Evolutionary conservation across 2,329 filamentous ascomycete genomes (phyloP).

Genomic region (Aspergillus tanneri): DNA sequence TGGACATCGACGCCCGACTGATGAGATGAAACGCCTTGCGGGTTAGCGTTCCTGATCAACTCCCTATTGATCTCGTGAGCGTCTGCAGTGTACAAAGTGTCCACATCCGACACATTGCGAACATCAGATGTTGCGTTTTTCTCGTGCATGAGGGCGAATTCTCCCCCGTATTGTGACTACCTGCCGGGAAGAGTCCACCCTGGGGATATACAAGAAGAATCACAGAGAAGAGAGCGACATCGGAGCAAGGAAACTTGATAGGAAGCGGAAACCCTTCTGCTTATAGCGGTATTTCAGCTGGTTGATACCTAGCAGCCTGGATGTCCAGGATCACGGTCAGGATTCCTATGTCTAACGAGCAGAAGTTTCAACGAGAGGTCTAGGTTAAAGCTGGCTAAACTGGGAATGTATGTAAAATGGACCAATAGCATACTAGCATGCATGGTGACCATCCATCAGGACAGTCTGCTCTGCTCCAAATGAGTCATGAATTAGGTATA

Average conservation of each 20-base stretch:
- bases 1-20: conserved; percentile 47
- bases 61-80: conserved; percentile 34
- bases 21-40: conserved; percentile 33
- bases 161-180: not conserved
- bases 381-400: not conserved
- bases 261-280: not conserved
- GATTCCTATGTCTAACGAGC: not conserved
- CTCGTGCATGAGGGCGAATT: conserved; percentile 17
- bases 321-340: not conserved
- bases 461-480: not conserved
- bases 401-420: too few relatives aligned
- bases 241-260: not conserved
- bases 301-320: not conserved
- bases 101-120: conserved; percentile 28
- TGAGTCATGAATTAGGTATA: not conserved
- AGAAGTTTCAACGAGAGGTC: not conserved
- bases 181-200: not conserved
- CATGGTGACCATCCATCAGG: not conserved
- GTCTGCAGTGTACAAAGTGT: conserved; percentile 23
- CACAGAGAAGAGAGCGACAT: not conserved
- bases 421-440: not conserved
- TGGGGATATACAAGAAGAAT: not conserved
- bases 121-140: conserved; percentile 17
- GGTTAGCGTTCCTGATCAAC: conserved; percentile 31
- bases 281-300: not conserved